Percentiles rank a stretch among this genome's conserved stretches.
phyloP scores from a whole-genome alignment of 768 basidiomycete genomes.

The Suillus sp. region DNA sequence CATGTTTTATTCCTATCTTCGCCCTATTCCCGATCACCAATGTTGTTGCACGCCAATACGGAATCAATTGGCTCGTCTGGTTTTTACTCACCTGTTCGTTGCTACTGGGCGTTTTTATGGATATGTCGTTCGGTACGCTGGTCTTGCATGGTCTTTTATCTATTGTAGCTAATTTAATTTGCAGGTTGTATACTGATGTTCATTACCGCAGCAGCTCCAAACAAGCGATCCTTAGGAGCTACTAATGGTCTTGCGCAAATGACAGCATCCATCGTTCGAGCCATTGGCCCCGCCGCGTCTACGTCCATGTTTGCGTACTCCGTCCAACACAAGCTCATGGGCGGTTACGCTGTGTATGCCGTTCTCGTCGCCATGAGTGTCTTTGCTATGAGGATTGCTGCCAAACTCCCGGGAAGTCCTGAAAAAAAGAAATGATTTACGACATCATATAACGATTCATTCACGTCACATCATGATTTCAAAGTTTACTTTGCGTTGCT shows the following conservation, averaged over 20 bases:
- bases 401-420: constrained; percentile 22
- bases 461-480: not conserved
- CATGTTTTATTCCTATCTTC: constrained; percentile 33
- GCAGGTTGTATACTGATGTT: constrained; percentile 71
- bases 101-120: constrained; percentile 23
- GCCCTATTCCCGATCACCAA: constrained; percentile 34
- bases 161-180: constrained; percentile 13
- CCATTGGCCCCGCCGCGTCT: constrained; percentile 35
- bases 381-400: constrained; percentile 22
- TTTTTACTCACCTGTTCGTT: constrained; percentile 28
- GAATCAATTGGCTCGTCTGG: constrained; percentile 31
- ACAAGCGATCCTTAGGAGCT: constrained; percentile 65
- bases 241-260: constrained; percentile 55
- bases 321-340: constrained; percentile 35
- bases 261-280: constrained; percentile 32
- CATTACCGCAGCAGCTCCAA: constrained; percentile 66
- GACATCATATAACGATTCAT: no score
- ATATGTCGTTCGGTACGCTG: constrained; percentile 38
- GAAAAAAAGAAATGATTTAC: not conserved
- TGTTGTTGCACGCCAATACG: constrained; percentile 28
- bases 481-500: not conserved
- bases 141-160: not conserved
- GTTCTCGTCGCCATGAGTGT: constrained; percentile 24
- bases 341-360: constrained; percentile 39
- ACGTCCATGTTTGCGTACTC: constrained; percentile 43